These are phyloP conservation scores for Neltuma alba DNA, from an alignment of 306 rosid genomes.

Conservation along the genomic window DNA sequence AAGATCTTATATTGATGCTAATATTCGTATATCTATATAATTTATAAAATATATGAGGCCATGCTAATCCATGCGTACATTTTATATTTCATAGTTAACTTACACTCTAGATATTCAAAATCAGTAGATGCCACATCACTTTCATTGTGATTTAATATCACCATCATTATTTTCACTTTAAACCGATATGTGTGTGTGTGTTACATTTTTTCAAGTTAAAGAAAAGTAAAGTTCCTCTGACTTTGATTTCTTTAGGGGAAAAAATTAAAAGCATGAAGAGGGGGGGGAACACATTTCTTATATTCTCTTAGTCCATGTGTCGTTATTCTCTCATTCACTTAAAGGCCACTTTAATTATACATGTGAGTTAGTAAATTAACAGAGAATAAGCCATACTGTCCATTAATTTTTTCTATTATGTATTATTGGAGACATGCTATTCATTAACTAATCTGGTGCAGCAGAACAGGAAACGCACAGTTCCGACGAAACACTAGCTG, in stretches of 20 bases:
- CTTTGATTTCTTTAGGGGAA: neutral
- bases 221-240: neutral
- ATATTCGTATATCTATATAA: too few relatives aligned
- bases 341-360: neutral
- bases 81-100: neutral
- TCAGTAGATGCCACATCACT: neutral
- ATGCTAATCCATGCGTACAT: too few relatives aligned
- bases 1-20: too few relatives aligned
- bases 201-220: neutral
- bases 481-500: neutral
- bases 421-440: neutral
- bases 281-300: neutral
- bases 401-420: neutral
- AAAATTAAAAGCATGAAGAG: neutral
- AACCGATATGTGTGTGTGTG: neutral
- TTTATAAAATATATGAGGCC: neutral
- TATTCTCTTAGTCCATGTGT: neutral
- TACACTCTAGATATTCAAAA: neutral
- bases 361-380: neutral
- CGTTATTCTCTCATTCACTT: neutral
- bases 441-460: neutral
- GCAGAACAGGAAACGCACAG: neutral
- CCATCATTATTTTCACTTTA: neutral
- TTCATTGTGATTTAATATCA: neutral
- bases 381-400: neutral